Percentiles rank a stretch among this genome's conserved stretches.
Conservation (phyloP, 257 asterid genomes). For the Cruciata laevipes region DNA sequence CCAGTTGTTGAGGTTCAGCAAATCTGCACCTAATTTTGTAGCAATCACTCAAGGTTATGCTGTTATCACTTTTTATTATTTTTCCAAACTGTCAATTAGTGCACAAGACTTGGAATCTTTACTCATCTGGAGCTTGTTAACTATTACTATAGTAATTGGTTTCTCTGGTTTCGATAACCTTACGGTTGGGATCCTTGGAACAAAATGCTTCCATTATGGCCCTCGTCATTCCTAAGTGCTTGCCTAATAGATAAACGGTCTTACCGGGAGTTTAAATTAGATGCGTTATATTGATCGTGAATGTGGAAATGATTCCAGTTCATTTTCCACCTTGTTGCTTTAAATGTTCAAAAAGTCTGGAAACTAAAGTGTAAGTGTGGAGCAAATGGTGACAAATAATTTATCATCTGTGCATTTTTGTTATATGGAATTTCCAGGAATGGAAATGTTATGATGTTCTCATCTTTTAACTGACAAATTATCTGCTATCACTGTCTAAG, state of each 20-base stretch:
- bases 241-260: not conserved
- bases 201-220: not conserved
- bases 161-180: not conserved
- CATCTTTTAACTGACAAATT: not conserved
- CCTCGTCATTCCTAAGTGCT: not conserved
- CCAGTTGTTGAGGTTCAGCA: not conserved
- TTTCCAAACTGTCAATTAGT: not conserved
- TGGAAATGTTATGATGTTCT: not conserved
- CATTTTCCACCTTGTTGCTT: not conserved
- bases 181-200: not conserved
- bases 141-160: not conserved
- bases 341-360: not conserved
- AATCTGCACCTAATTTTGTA: not conserved
- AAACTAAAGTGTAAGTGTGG: no score
- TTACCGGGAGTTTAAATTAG: not conserved
- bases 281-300: not conserved
- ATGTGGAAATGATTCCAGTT: not conserved
- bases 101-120: not conserved
- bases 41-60: not conserved
- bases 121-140: not conserved
- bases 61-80: not conserved
- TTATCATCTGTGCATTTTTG: not conserved
- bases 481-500: not conserved
- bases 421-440: not conserved
- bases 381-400: no score